Evolutionary conservation across 1,284 basidiomycete species (phyloP).

Genomic region (Cryptococcus deneoformans): DNA sequence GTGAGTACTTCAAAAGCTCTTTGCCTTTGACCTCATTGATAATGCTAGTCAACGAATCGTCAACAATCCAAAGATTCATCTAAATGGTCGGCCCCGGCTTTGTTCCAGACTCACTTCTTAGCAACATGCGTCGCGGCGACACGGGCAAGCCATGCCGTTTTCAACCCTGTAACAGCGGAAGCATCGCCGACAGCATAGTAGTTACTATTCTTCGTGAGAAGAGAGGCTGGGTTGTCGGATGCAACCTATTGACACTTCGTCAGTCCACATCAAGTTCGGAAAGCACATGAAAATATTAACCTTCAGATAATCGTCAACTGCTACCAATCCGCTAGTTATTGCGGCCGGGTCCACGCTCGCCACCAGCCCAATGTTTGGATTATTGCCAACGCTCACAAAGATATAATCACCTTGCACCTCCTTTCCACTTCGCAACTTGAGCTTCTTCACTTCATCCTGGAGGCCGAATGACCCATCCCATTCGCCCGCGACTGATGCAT

Average conservation of each 20-base stretch:
- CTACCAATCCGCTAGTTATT: slow-evolving; percentile 32
- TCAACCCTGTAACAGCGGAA: slow-evolving; percentile 33
- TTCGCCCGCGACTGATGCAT: neutral
- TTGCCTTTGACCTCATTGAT: slow-evolving; percentile 29
- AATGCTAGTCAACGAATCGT: slow-evolving; percentile 21
- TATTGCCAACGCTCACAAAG: slow-evolving; percentile 48
- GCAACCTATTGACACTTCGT: slow-evolving; percentile 13
- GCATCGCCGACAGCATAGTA: slow-evolving; percentile 48
- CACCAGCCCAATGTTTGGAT: slow-evolving; percentile 45
- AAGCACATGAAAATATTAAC: slow-evolving; percentile 11
- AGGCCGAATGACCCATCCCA: slow-evolving; percentile 37
- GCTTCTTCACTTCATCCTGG: slow-evolving; percentile 24
- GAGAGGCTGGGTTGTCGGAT: slow-evolving; percentile 14
- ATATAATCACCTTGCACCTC: slow-evolving; percentile 46
- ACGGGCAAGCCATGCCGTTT: slow-evolving; percentile 19
- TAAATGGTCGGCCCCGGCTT: too few species aligned
- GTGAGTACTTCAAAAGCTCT: slow-evolving; percentile 23
- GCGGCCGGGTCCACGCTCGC: slow-evolving; percentile 29
- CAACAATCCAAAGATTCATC: neutral
- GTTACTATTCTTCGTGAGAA: slow-evolving; percentile 13
- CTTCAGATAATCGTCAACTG: slow-evolving; percentile 42
- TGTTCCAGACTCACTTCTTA: slow-evolving; percentile 22
- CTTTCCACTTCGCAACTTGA: slow-evolving; percentile 34
- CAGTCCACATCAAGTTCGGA: neutral
- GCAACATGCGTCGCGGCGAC: slow-evolving; percentile 28